Evolutionary conservation across 2,329 filamentous ascomycete genomes (phyloP).

Genomic region (Talaromyces sp.): DNA sequence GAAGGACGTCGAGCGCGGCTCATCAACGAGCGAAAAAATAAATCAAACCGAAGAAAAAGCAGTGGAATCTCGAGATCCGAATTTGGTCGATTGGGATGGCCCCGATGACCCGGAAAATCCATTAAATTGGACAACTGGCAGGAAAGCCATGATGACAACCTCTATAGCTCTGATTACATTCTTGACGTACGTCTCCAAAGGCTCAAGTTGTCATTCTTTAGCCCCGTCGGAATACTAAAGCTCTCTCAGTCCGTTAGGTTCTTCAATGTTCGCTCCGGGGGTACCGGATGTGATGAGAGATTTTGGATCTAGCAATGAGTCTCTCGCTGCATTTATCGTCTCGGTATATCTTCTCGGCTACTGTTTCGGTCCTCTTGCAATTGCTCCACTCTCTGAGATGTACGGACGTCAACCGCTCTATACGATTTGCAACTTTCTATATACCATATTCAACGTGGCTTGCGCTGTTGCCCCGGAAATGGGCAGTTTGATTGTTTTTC

Average conservation of each 20-base stretch:
- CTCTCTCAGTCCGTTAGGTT: conserved; percentile 35
- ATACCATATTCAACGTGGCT: conserved; percentile 59
- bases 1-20: conserved; percentile 12
- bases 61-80: conserved; percentile 35
- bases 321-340: conserved; percentile 53
- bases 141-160: conserved; percentile 47
- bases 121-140: conserved; percentile 54
- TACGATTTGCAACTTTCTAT: conserved; percentile 56
- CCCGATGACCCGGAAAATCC: conserved; percentile 58
- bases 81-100: conserved; percentile 60
- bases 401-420: conserved; percentile 61
- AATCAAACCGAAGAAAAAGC: not conserved
- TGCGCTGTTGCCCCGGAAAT: conserved; percentile 60
- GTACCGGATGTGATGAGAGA: conserved; percentile 43
- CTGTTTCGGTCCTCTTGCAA: conserved; percentile 55
- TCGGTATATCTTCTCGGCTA: conserved; percentile 63
- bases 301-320: conserved; percentile 44
- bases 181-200: conserved; percentile 30
- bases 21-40: not conserved
- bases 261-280: conserved; percentile 48
- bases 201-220: conserved; percentile 7
- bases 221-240: not conserved
- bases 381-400: conserved; percentile 61
- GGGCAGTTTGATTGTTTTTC: conserved; percentile 56
- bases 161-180: conserved; percentile 52